Conservation (phyloP, 75 land plant species). For the Adiantum capillusveneris region DNA sequence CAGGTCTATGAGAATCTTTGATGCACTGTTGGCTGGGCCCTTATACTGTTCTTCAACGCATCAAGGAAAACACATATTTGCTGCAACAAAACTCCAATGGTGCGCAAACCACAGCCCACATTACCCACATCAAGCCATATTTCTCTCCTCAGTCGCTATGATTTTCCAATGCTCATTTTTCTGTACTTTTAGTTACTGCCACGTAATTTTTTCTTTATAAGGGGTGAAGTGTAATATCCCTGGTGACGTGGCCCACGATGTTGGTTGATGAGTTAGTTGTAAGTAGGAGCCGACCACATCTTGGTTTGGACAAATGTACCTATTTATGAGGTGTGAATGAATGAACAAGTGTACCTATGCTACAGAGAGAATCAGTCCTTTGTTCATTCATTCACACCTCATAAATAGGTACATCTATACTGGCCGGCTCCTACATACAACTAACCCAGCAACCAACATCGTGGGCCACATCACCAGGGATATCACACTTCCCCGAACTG, state of each 20-base stretch:
- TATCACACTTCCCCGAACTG: too few relatives aligned
- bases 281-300: too few relatives aligned
- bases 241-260: too few relatives aligned
- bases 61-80: neutral
- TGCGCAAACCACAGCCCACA: neutral
- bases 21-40: neutral
- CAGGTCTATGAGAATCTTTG: neutral
- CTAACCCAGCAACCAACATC: too few relatives aligned
- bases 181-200: too few relatives aligned
- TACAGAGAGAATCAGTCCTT: neutral
- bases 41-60: neutral
- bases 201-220: too few relatives aligned
- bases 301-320: neutral
- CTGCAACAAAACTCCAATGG: neutral
- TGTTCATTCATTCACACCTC: neutral
- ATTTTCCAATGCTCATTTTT: too few relatives aligned
- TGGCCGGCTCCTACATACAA: too few relatives aligned
- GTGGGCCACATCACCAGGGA: too few relatives aligned
- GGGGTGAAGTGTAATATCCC: too few relatives aligned
- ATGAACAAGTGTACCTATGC: neutral
- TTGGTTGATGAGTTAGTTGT: too few relatives aligned
- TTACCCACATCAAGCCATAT: neutral
- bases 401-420: neutral
- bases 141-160: too few relatives aligned
- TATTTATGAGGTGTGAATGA: neutral